Base-by-base conservation (phyloP, 2,329 filamentous ascomycete species). In the Cytospora paraplurivora region DNA sequence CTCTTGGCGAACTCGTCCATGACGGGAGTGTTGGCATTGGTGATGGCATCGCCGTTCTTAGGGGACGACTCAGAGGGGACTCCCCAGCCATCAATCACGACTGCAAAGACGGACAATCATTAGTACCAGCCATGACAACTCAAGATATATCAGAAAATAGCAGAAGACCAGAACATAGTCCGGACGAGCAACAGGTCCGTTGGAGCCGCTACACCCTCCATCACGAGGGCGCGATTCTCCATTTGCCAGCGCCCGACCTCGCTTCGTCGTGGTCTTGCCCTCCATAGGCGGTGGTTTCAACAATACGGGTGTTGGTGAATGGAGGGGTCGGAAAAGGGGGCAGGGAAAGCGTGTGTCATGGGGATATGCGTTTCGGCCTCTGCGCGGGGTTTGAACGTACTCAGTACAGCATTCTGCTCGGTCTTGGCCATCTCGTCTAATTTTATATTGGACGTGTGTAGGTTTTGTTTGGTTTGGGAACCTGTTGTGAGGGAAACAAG, bases 41-140 rank as follows among this genome's bases (percentile, higher is more conserved):
- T 88, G 76, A 99, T 98, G 74, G 95, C 95, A 82, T 99, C 94
- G 78, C 95, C 94, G 78, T 96, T 78, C 73, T 91, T 90, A 72
- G 90, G 91, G 63, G 93, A 96, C 64, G 88, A 81, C 69, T 89
- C 88, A 68, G 87, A 87, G 72, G 93, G 86, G 72, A 98, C 87
- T 75, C 95, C 95, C 95, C 95, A 99, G 74, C 95, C 95, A 81
- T 99, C 95, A 83, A 99, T 99, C 80, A 98, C 95, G 85, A 99
- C 90, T 93, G 74, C 75, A 75, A 57, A 76, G 77, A 69, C 79
- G 79, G 70, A 82, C 74, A 57, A 86, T 73, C 74, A 85, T 75
- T 71, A 83, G 76, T 66, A 84, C 85, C 83, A 87, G 83, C 83
- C 82, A 86, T 64, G 78, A 79, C 63, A 85, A 71, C 74, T 87